Evolutionary conservation across 345 rosid genomes (phyloP), one percentile per base, ranked within the genome.

Genomic region (Dipteronia dyeriana): DNA sequence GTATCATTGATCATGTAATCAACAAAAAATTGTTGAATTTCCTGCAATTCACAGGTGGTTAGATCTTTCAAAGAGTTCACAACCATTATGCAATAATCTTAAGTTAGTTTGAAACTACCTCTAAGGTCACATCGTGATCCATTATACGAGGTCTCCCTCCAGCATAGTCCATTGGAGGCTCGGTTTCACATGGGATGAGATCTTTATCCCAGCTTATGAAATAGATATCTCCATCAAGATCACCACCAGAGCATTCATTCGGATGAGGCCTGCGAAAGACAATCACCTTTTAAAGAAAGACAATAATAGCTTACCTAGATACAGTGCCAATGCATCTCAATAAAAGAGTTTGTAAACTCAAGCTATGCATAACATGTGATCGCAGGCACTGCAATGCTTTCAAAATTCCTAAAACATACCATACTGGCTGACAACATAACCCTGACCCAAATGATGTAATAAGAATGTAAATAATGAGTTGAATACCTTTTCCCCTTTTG

Each of bases 171-270:
- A 96, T 94, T 4, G 99, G 97, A 78, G 92, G 66, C 12, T 90
- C 95, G 57, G 88, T 86, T 85, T 87, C 76, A 79, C 57, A 74
- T 5, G 97, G 99, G 76, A 94, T 82, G 75, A 96, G 91, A 81
- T 84, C 90, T 82, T 89, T 70, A 72, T 94, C 97, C 99, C 98
- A 96, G 82, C 97, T 87, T 61, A 94, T 83, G 76, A 96, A 96
- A 83, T 80, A 96, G 73, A 81, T 86, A 85, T 96, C 99, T 66
- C 99, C 98, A 71, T 96, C 99, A 74, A 96, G 98, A 89, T 94
- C 99, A 65, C 98, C 99, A 68, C 99, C 99, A 20, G 96, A 94
- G 85, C 97, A 96, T 89, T 96, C 98, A 76, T 90, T 94, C 61
- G 97, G 97, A 87, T 96, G 98, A 65, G 99, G 99, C 95, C 99